Evolutionary conservation across 2,329 filamentous ascomycete genomes (phyloP).

Genomic region (Fusarium ramigenum): DNA sequence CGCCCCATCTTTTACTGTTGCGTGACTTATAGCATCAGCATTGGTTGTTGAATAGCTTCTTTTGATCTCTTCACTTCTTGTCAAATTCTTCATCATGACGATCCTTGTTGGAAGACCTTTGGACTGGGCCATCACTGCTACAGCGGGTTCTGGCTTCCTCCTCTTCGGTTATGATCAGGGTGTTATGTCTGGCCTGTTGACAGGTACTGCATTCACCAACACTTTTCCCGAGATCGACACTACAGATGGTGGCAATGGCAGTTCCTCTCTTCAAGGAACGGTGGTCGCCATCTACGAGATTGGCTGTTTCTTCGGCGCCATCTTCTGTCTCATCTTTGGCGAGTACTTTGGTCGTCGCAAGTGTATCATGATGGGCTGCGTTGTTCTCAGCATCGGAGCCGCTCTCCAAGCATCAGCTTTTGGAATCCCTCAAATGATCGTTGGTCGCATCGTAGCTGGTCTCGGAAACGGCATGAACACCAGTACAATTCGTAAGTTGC

Average conservation of each 20-base stretch:
- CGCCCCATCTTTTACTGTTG: slow-evolving; percentile 2
- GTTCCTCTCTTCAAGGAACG: slow-evolving; percentile 55
- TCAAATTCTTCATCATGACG: slow-evolving; percentile 18
- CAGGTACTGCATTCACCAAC: slow-evolving; percentile 45
- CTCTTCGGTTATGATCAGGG: slow-evolving; percentile 49
- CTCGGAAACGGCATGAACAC: slow-evolving; percentile 59
- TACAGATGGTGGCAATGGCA: slow-evolving; percentile 49
- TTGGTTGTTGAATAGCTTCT: slow-evolving; percentile 20
- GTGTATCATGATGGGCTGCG: slow-evolving; percentile 52
- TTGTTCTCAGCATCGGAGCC: slow-evolving; percentile 54
- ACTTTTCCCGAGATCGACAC: slow-evolving; percentile 50
- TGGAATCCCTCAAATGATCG: slow-evolving; percentile 54
- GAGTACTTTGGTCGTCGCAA: slow-evolving; percentile 55
- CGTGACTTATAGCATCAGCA: neutral
- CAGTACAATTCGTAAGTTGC: slow-evolving; percentile 53
- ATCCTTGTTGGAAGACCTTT: slow-evolving; percentile 48
- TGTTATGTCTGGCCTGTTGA: slow-evolving; percentile 48
- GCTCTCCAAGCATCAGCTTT: slow-evolving; percentile 53
- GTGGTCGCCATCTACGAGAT: slow-evolving; percentile 59
- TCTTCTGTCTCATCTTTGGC: slow-evolving; percentile 52
- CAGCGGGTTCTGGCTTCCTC: slow-evolving; percentile 50
- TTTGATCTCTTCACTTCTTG: neutral
- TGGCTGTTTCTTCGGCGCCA: slow-evolving; percentile 58
- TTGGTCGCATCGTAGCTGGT: slow-evolving; percentile 56
- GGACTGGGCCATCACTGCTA: slow-evolving; percentile 50